These are phyloP conservation scores for Tetraselmis chui DNA, from an alignment of 139 green algal genomes.

Conservation along the genomic window DNA sequence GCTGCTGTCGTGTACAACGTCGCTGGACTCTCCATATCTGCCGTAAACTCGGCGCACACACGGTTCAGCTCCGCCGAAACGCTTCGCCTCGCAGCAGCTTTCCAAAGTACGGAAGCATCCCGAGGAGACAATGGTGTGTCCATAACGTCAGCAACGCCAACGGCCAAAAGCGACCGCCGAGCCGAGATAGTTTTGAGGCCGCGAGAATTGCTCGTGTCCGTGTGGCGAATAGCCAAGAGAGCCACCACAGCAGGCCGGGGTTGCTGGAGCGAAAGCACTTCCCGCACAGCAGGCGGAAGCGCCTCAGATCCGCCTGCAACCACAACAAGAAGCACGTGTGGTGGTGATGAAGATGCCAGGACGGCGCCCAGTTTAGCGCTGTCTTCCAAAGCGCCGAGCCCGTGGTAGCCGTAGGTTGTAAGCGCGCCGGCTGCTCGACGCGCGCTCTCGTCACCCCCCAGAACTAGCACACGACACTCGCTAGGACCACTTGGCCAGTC, in stretches of 20 bases:
- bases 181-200: not conserved
- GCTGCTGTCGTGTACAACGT: not conserved
- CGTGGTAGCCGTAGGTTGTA: too few species aligned
- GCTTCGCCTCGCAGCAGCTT: not conserved
- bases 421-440: too few species aligned
- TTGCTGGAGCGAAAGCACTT: not conserved
- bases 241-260: not conserved
- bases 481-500: too few species aligned
- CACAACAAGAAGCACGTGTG: not conserved
- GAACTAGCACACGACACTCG: too few species aligned
- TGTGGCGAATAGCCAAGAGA: not conserved
- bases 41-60: not conserved
- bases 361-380: too few species aligned
- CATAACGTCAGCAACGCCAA: not conserved
- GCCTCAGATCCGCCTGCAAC: not conserved
- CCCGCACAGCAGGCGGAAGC: not conserved
- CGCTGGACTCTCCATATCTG: not conserved
- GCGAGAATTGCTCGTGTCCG: not conserved
- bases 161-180: too few species aligned
- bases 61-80: not conserved
- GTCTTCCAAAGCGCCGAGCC: too few species aligned
- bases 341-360: too few species aligned
- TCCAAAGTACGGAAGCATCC: not conserved
- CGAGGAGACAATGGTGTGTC: not conserved
- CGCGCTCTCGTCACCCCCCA: too few species aligned